Conservation (phyloP, 140 eudicot genomes). For the Stevia rebaudiana region DNA sequence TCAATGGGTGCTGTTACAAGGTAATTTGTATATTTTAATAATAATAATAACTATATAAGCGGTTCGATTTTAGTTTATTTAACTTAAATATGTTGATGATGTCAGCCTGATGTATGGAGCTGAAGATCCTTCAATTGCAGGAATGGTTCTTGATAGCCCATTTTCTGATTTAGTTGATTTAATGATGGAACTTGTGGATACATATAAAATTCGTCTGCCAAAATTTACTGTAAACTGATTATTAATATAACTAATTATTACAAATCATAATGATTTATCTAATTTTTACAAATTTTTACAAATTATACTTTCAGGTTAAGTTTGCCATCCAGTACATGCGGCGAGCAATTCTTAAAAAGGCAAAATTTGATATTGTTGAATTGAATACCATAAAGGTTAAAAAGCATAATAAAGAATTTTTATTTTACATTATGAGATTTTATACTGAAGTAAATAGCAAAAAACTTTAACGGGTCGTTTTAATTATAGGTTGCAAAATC, state of each 20-base stretch:
- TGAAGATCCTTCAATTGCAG: slow-evolving; percentile 96
- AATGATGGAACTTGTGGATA: slow-evolving; percentile 98
- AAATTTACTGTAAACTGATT: slow-evolving; percentile 70
- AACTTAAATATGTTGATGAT: slow-evolving; percentile 34
- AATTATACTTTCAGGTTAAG: slow-evolving; percentile 56
- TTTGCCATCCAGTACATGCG: slow-evolving; percentile 95
- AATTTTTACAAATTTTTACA: not conserved
- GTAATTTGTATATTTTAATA: slow-evolving; percentile 19
- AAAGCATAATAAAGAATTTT: too few relatives aligned
- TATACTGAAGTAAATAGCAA: not conserved
- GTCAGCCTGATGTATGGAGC: slow-evolving; percentile 98
- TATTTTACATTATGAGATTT: not conserved
- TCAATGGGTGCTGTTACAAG: slow-evolving; percentile 99
- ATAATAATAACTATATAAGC: not conserved
- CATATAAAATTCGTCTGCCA: slow-evolving; percentile 86
- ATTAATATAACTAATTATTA: not conserved
- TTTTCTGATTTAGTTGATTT: slow-evolving; percentile 92
- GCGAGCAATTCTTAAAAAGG: slow-evolving; percentile 81
- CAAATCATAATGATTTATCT: not conserved
- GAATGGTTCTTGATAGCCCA: slow-evolving; percentile 99
- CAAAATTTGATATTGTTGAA: slow-evolving; percentile 83
- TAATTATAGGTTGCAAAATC: slow-evolving; percentile 77
- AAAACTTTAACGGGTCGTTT: slow-evolving; percentile 1
- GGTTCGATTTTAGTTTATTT: slow-evolving; percentile 4
- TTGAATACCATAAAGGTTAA: slow-evolving; percentile 77